phyloP scores from a whole-genome alignment of 805 yeast species.

The Komagataella mondaviorum region DNA sequence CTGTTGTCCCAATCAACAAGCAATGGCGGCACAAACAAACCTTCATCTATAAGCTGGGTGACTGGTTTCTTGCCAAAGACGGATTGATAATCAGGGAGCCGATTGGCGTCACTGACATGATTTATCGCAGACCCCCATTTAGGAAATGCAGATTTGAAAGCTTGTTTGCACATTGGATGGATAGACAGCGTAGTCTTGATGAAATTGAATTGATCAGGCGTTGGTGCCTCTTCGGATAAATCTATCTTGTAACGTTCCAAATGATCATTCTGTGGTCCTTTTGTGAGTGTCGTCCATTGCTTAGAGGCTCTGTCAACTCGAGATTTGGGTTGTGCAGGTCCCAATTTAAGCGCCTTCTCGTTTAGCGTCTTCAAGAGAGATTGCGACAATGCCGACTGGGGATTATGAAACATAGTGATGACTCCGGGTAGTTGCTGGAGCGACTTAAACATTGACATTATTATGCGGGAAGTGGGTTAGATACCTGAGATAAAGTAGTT shows the following conservation, averaged over 20 bases:
- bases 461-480: not conserved
- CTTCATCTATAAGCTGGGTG: slow-evolving; percentile 9
- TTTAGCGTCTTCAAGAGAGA: not conserved
- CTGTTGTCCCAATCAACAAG: slow-evolving; percentile 54
- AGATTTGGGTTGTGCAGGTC: not conserved
- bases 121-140: slow-evolving; percentile 5
- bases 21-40: slow-evolving; percentile 27
- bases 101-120: slow-evolving; percentile 7
- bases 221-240: slow-evolving; percentile 8
- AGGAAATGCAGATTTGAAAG: slow-evolving; percentile 18
- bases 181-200: slow-evolving; percentile 13
- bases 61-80: slow-evolving; percentile 5
- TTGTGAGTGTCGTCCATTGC: not conserved
- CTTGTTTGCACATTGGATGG: slow-evolving; percentile 14
- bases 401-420: slow-evolving; percentile 23
- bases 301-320: not conserved
- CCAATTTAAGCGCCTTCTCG: not conserved
- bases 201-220: slow-evolving; percentile 17
- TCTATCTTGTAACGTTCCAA: not conserved
- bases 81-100: slow-evolving; percentile 6
- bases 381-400: not conserved
- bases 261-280: not conserved
- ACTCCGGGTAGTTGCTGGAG: slow-evolving; percentile 30
- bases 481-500: not conserved
- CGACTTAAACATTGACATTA: slow-evolving; percentile 34